Evolutionary conservation across 225 moss, liverwort and hornwort species (phyloP), one percentile per base, ranked within the genome.

Genomic region (Sphagnum tenellum): DNA sequence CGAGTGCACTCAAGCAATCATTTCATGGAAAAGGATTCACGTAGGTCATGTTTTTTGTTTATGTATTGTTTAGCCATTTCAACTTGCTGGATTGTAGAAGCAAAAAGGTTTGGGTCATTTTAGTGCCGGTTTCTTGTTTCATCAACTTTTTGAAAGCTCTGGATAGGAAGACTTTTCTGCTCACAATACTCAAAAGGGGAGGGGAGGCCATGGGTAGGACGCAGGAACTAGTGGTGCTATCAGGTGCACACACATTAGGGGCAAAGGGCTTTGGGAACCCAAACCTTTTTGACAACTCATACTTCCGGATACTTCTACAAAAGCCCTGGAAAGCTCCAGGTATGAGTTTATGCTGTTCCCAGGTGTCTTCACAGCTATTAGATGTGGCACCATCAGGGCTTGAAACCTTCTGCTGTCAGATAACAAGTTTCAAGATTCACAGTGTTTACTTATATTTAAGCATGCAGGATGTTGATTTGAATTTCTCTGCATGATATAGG

Each of bases 181-280:
- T 29, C 29, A 29, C 29, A 1, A 29, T 29, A 29, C 29, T 29
- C 29, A 29, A 29, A 29, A 29, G 45, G 3, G 46, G 61, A 58
- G 58, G 5, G 57, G 12, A 48, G 57, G 58, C 59, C 59, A 50
- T 68, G 8, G 70, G 61, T 65, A 95, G 91, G 63, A 86, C 89
- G 4, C 91, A 91, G 74, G 95, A 95, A 69, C 80, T 95, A 55
- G 88, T 92, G 61, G 89, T 49, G 47, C 86, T 95, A 7, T 92
- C 92, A 46, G 92, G 92, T 62, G 92, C 95, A 48, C 95, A 95
- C 73, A 95, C 88, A 2, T 56, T 95, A 45, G 94, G 94, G 68
- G 84, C 83, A 47, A 95, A 95, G 69, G 94, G 91, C 46, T 95
- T 95, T 77, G 94, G 94, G 60, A 83, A 86, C 70, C 86, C 94